Percentiles rank a stretch among this genome's conserved stretches.
phyloP scores from a whole-genome alignment of 306 rosid species.

The Inga leiocalycina region DNA sequence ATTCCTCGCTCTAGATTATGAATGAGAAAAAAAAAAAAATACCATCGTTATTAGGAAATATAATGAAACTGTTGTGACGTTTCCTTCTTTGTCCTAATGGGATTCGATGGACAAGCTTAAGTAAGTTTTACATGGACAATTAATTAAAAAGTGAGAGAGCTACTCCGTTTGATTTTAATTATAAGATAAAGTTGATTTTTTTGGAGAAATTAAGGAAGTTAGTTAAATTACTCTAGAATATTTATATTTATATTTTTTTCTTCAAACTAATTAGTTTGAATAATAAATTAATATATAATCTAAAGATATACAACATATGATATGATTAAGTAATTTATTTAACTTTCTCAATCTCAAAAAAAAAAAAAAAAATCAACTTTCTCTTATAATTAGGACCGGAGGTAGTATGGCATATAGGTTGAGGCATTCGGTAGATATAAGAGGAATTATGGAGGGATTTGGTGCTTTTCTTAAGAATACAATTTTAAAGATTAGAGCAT shows the following conservation, averaged over 20 bases:
- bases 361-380: no score
- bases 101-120: background rate
- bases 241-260: no score
- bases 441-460: background rate
- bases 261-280: no score
- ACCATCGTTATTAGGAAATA: background rate
- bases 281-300: no score
- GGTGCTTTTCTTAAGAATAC: background rate
- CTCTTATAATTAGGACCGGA: no score
- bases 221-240: no score
- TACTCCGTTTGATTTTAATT: background rate
- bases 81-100: background rate
- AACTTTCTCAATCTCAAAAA: no score
- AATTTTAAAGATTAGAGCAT: background rate
- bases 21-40: background rate
- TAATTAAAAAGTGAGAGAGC: background rate
- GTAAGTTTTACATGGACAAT: background rate
- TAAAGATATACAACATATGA: no score
- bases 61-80: background rate
- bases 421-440: background rate
- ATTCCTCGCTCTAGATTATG: background rate
- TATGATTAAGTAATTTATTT: no score
- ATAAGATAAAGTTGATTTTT: no score
- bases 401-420: background rate
- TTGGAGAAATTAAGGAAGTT: no score